phyloP scores from a whole-genome alignment of 345 rosid species.

The Citrus hindsii region DNA sequence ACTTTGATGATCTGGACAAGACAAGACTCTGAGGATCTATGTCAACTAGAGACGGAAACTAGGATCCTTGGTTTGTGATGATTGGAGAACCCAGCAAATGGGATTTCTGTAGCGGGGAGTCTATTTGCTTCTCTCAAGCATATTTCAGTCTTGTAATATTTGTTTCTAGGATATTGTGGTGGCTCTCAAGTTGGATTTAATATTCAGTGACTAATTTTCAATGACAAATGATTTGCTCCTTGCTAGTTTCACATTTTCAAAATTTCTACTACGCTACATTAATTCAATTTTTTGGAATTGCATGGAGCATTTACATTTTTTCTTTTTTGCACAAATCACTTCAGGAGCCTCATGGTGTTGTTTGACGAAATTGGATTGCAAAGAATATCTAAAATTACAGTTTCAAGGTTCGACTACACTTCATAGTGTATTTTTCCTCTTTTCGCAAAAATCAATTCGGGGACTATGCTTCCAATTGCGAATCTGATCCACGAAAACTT shows the following conservation, averaged over 20 bases:
- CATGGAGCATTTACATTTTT: too few species aligned
- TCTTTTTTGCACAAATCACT: too few species aligned
- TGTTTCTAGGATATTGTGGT: not conserved
- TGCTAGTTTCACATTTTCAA: not conserved
- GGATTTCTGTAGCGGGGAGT: not conserved
- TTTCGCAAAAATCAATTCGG: too few species aligned
- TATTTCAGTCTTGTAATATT: conserved; percentile 1
- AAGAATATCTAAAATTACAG: too few species aligned
- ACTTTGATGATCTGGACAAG: conserved; percentile 73
- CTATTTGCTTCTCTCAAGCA: conserved; percentile 60
- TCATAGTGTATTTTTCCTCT: too few species aligned
- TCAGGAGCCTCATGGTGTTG: too few species aligned
- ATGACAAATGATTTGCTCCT: not conserved
- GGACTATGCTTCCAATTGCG: not conserved
- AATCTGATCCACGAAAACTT: too few species aligned
- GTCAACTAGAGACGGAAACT: not conserved
- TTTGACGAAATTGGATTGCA: too few species aligned
- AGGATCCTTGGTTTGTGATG: not conserved
- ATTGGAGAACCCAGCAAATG: not conserved
- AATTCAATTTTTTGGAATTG: too few species aligned
- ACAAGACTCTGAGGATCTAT: conserved; percentile 35
- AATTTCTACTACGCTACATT: not conserved
- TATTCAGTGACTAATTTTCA: not conserved
- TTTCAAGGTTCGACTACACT: too few species aligned
- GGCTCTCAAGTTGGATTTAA: not conserved